Evolutionary conservation across 768 basidiomycete genomes (phyloP), one percentile per base, ranked within the genome.

Genomic region (Tricholoma hemisulphureum): DNA sequence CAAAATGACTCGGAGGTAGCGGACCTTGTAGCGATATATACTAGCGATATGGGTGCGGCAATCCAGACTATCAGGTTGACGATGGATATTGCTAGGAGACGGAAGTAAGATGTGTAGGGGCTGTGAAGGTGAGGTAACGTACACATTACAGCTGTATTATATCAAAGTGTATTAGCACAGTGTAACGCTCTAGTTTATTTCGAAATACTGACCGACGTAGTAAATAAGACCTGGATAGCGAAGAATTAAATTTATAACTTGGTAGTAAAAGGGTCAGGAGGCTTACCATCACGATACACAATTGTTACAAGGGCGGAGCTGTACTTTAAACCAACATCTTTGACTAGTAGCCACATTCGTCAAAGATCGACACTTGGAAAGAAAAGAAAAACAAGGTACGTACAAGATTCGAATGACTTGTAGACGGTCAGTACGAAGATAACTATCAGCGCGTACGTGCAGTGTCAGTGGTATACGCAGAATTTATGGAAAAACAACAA

Each of bases 21-120:
- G 8, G 23, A 63, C 62, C 67, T 67, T 23, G 66, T 65, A 18
- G 64, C 67, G 26, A 68, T 56, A 18, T 54, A 59, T 68, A 67
- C 28, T 63, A 67, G 9, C 61, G 64, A 50, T 65, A 65, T 14
- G 64, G 67, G 45, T 67, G 64, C n/a, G 65, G 46, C 28, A 67
- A 64, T 65, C 67, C 67, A 32, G 65, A 68, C 57, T 65, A 58
- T 23, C 65, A 68, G 56, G 18, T 68, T 70, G 58, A 60, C 58
- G 4, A 68, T 43, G 20, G 69, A 67, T 11, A 68, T 58, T 18
- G 63, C 69, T 69, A 43, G 32, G 23, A 4, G 21, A 6, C n/a
- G 0, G 13, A 35, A 29, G 10, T 7, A 49, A 50, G 51, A 46
- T n/a, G 29, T 28, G n/a, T 13, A 20, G 7, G 32, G n/a, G 11